Evolutionary conservation across 441 rosid genomes (phyloP), one percentile per base, ranked within the genome.

Genomic region (Syzygium malaccense): DNA sequence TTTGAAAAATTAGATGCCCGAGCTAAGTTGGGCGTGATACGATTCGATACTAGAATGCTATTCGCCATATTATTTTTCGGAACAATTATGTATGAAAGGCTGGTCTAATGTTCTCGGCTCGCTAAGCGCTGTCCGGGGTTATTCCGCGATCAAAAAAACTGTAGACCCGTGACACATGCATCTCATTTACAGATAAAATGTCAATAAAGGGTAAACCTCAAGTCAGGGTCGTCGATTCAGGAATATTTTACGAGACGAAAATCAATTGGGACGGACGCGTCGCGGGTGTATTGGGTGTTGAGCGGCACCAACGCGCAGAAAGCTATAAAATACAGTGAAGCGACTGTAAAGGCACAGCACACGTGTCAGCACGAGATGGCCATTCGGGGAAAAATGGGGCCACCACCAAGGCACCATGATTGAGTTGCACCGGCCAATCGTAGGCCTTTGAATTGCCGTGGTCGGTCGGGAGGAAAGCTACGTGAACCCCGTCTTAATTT

Each of bases 181-280:
- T 28, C 68, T 60, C 2, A 17, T 53, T 14, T 51, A 13, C 32
- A 60, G 68, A 14, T 6, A 18, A 62, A n/a, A n/a, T 14, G 19
- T 32, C 4, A 2, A 4, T 0, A 3, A 0, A 62, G 18, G 33
- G 28, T 6, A 14, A 60, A 14, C n/a, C 14, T 17, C 4, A 28
- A 49, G 53, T 12, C 53, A 12, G 14, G 53, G 53, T 2, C 53
- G 53, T 12, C 14, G 53, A 49, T 49, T 49, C 14, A 7, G 6
- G 30, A 14, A 62, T 62, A 14, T n/a, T n/a, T 17, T 4, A 1
- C 19, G 1, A 7, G 68, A 62, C 1, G 10, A 0, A 7, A n/a
- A 62, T 7, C 19, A 0, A n/a, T 3, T 2, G 10, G 68, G 4
- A 15, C 0, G 32, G 2, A 62, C 18, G 33, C 2, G 33, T 62